Base-by-base conservation (phyloP, 1,139 yeast species). In the Lodderomyces margitis region DNA sequence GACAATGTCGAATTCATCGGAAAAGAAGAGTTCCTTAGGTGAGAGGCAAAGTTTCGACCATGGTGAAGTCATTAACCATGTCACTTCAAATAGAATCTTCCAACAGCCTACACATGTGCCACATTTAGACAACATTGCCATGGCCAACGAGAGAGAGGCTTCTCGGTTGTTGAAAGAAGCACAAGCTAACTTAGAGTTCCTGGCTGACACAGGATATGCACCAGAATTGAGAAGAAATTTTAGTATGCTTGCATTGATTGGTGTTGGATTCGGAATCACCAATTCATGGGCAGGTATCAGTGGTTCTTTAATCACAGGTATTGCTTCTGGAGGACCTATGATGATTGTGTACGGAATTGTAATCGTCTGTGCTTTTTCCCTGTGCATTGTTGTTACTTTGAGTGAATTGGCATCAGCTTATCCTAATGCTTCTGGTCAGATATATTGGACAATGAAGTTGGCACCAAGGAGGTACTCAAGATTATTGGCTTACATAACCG, bases 391-490 rank as follows among this genome's bases (percentile, higher is more conserved):
- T 16, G 56, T 66, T 15, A 63, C 69, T 2, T 58, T 66, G 46
- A 61, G 78, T 14, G 83, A 79, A 47, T 61, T 78, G 53, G 68
- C 78, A 2, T 65, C 74, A 34, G 72, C 80, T 31, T 71, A 71
- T 52, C 85, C 85, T 1, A 78, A 79, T 46, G 81, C 85, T 4
- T 85, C 85, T 40, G 86, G 85, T 27, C 86, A 80, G 59, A 80
- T 78, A 51, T 79, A 42, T 25, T 78, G 83, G 83, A 74, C 81
- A 2, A 61, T 75, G 51, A 71, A 73, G 34, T 59, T 78, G 46
- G 75, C 81, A 8, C 82, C 80, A 12, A 66, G 61, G 50, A 70
- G 63, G 47, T 64, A 64, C 39, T 70, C 77, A 23, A 64, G 71
- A 34, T 70, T 71, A 37, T 57, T 63, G 50, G 73, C 81, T 9